Conservation (phyloP, 2,329 filamentous ascomycete species). For the Arachnomyces sp. region DNA sequence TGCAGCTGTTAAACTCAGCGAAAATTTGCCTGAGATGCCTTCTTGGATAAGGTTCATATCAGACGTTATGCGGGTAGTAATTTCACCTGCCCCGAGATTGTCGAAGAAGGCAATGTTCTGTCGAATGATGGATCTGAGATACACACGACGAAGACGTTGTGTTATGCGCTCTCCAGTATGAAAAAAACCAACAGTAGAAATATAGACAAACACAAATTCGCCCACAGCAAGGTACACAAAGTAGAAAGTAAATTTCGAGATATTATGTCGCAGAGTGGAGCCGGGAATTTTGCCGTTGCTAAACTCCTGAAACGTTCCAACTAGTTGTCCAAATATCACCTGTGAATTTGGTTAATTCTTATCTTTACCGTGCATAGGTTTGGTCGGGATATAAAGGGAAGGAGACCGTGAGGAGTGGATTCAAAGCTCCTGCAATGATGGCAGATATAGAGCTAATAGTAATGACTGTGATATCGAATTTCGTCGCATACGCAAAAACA, state of each 20-base stretch:
- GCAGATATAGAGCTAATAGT: slow-evolving; percentile 3
- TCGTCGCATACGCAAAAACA: slow-evolving; percentile 3
- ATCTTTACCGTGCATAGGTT: too few species aligned
- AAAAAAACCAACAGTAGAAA: slow-evolving; percentile 75
- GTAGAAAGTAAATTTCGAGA: slow-evolving; percentile 42
- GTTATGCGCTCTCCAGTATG: slow-evolving; percentile 66
- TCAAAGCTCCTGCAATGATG: slow-evolving; percentile 4
- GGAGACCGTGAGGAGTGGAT: slow-evolving; percentile 5
- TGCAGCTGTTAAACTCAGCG: slow-evolving; percentile 58
- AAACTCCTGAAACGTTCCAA: slow-evolving; percentile 1
- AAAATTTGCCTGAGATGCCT: slow-evolving; percentile 74
- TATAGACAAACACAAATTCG: slow-evolving; percentile 63
- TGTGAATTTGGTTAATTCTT: too few species aligned
- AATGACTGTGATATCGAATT: slow-evolving; percentile 2
- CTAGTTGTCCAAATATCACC: background rate
- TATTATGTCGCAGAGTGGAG: background rate
- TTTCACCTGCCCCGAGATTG: slow-evolving; percentile 73
- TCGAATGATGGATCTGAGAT: slow-evolving; percentile 65
- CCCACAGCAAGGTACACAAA: slow-evolving; percentile 69
- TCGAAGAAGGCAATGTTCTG: slow-evolving; percentile 84
- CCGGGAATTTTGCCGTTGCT: slow-evolving; percentile 1
- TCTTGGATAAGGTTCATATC: slow-evolving; percentile 81
- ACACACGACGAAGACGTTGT: slow-evolving; percentile 63
- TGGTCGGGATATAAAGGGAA: too few species aligned
- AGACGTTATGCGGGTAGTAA: slow-evolving; percentile 76